Conservation (phyloP, 331 rosid genomes). For the Saraca asoca region DNA sequence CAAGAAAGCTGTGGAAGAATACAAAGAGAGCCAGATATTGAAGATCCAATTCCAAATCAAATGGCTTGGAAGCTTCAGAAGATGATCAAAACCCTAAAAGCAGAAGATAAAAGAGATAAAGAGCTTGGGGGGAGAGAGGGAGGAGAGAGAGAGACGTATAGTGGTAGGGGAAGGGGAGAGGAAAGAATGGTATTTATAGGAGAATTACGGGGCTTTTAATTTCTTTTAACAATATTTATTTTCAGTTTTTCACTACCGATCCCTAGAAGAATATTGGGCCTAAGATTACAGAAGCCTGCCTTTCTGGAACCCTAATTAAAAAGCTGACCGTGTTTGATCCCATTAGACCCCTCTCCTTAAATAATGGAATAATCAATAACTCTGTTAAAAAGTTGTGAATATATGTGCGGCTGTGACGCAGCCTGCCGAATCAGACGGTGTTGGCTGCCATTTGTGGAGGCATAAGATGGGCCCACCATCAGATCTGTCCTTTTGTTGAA, state of each 20-base stretch:
- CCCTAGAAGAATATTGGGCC: slow-evolving; percentile 99
- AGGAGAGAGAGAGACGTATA: slow-evolving; percentile 28
- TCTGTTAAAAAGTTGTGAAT: slow-evolving; percentile 25
- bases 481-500: slow-evolving; percentile 58
- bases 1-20: slow-evolving; percentile 99
- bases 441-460: slow-evolving; percentile 54
- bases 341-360: slow-evolving; percentile 23
- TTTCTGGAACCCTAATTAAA: slow-evolving; percentile 57
- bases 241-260: slow-evolving; percentile 50
- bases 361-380: neutral
- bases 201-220: slow-evolving; percentile 43
- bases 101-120: slow-evolving; percentile 10
- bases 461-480: slow-evolving; percentile 49
- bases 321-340: slow-evolving; percentile 61
- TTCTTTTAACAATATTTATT: neutral
- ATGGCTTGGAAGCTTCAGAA: slow-evolving; percentile 34
- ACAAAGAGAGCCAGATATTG: slow-evolving; percentile 68
- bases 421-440: slow-evolving; percentile 69
- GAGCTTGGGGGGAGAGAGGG: slow-evolving; percentile 22
- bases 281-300: slow-evolving; percentile 53
- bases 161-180: slow-evolving; percentile 52
- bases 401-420: slow-evolving; percentile 65
- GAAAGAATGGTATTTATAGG: slow-evolving; percentile 58
- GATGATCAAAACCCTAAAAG: slow-evolving; percentile 40
- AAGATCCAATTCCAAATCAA: neutral